Percentiles rank a stretch among this genome's conserved stretches.
These are phyloP conservation scores for Achlya hypogyna DNA, from an alignment of 352 stramenopile genomes.

Conservation along the genomic window DNA sequence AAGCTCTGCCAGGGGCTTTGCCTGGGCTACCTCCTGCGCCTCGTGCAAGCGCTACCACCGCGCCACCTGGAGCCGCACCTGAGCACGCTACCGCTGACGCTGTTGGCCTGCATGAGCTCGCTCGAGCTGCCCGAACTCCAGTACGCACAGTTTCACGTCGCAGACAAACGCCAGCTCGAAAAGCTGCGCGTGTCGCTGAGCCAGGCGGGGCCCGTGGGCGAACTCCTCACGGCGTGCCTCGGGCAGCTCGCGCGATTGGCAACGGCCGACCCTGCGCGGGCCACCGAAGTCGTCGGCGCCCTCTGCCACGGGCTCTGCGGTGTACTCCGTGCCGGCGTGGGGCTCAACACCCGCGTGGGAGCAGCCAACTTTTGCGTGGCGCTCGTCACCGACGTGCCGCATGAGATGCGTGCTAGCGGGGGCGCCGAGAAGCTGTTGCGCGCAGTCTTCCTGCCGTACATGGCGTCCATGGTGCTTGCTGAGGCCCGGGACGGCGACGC, in stretches of 20 bases:
- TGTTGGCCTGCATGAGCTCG: constrained; percentile 74
- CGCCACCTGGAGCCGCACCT: constrained; percentile 45
- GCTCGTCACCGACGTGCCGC: constrained; percentile 50
- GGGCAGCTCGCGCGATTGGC: constrained; percentile 47
- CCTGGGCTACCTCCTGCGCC: constrained; percentile 60
- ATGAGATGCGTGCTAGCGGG: constrained; percentile 58
- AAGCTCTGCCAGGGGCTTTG: constrained; percentile 49
- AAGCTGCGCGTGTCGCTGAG: constrained; percentile 68
- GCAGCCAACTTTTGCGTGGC: constrained; percentile 70
- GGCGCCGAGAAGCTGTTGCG: constrained; percentile 46
- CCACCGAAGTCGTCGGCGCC: constrained; percentile 38
- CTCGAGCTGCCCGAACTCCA: constrained; percentile 75
- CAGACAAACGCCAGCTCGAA: constrained; percentile 77
- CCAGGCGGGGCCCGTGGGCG: constrained; percentile 59
- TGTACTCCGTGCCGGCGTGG: constrained; percentile 64
- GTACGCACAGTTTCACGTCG: constrained; percentile 78
- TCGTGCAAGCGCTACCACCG: constrained; percentile 55
- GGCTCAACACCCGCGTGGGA: constrained; percentile 71
- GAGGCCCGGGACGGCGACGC: constrained; percentile 64
- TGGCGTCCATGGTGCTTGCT: constrained; percentile 38
- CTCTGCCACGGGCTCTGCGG: constrained; percentile 39
- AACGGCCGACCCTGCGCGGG: constrained; percentile 13
- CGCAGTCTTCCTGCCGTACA: constrained; percentile 49
- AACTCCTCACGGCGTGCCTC: constrained; percentile 53
- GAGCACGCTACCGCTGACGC: constrained; percentile 44